Conservation (phyloP, 1,284 basidiomycete species). For the Apiotrichum siamense region DNA sequence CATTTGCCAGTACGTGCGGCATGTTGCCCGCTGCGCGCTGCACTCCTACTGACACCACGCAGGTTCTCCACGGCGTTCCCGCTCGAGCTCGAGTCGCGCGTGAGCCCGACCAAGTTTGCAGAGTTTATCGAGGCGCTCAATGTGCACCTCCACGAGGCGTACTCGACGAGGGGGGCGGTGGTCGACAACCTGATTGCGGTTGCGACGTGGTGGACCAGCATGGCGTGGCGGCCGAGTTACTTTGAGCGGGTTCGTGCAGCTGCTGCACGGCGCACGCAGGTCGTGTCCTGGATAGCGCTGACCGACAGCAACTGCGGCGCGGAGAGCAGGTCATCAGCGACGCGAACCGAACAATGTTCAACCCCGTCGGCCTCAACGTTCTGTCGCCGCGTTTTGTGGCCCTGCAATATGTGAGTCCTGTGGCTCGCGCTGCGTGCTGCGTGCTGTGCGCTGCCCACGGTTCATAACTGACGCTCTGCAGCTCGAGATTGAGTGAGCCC, state of each 20-base stretch:
- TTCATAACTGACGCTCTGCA: neutral
- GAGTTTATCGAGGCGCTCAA: constrained; percentile 47
- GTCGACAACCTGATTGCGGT: constrained; percentile 49
- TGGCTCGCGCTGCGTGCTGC: no score
- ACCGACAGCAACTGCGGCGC: constrained; percentile 40
- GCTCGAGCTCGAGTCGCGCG: constrained; percentile 49
- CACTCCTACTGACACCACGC: neutral
- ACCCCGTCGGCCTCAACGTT: constrained; percentile 49
- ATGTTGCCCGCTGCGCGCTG: no score
- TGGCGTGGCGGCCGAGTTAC: constrained; percentile 43
- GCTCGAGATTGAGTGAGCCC: constrained; percentile 3
- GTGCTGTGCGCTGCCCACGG: no score
- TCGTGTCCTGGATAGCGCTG: neutral
- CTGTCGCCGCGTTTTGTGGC: constrained; percentile 49
- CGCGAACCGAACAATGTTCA: constrained; percentile 47
- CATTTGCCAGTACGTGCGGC: constrained; percentile 43
- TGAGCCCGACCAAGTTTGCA: constrained; percentile 35
- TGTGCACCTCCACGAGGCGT: constrained; percentile 41
- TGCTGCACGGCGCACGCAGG: neutral
- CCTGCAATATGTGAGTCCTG: constrained; percentile 51
- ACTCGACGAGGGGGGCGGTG: constrained; percentile 43
- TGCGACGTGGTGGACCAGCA: constrained; percentile 47
- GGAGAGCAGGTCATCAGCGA: constrained; percentile 39
- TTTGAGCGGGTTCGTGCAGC: constrained; percentile 46
- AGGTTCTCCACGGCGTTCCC: constrained; percentile 48